Percentiles rank a stretch among this genome's conserved stretches.
phyloP scores from a whole-genome alignment of 306 rosid genomes.

The Begonia fuchsioides region DNA sequence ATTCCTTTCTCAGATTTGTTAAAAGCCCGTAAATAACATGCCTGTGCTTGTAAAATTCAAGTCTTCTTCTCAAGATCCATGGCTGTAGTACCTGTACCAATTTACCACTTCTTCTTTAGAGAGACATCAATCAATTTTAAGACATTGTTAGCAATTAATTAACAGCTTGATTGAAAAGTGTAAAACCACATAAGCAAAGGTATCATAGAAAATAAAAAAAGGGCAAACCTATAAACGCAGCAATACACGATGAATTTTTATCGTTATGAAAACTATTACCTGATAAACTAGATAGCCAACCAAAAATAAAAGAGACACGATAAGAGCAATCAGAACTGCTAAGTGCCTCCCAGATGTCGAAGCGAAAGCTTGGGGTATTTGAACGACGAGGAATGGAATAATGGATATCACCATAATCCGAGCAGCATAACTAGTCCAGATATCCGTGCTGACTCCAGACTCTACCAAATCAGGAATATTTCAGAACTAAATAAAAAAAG shows the following conservation, averaged over 20 bases:
- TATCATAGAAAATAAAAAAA: too few species aligned
- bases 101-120: constrained; percentile 2
- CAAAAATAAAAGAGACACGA: constrained; percentile 37
- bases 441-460: constrained; percentile 92
- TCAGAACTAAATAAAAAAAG: too few species aligned
- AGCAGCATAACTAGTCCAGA: constrained; percentile 89
- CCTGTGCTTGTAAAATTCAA: constrained; percentile 50
- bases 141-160: too few species aligned
- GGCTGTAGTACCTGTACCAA: constrained; percentile 76
- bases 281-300: constrained; percentile 65
- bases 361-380: constrained; percentile 61
- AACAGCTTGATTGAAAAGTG: too few species aligned
- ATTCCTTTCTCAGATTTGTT: constrained; percentile 35
- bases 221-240: too few species aligned
- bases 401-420: constrained; percentile 64
- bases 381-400: constrained; percentile 74
- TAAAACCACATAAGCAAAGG: too few species aligned
- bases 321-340: constrained; percentile 66
- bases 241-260: too few species aligned
- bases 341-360: constrained; percentile 62
- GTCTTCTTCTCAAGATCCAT: constrained; percentile 70
- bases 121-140: background rate
- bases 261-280: too few species aligned
- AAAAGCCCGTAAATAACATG: constrained; percentile 66
- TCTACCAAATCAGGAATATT: constrained; percentile 32